A percentile compares a stretch with the other conserved stretches of the same genome.
phyloP scores from a whole-genome alignment of 1,284 basidiomycete genomes.

The Heterobasidion parviporum region DNA sequence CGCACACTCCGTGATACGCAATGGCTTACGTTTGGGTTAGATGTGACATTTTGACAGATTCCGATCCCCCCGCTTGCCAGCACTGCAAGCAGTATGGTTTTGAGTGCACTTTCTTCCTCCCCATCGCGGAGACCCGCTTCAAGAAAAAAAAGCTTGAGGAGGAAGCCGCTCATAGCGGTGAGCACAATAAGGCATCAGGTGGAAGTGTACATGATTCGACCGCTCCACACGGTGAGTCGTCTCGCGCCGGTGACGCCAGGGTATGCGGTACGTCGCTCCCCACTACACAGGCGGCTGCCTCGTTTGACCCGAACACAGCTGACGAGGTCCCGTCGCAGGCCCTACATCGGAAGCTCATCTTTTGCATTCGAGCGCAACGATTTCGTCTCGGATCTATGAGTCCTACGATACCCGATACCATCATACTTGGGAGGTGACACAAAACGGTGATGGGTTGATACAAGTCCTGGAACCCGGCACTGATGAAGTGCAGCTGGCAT shows the following conservation, averaged over 20 bases:
- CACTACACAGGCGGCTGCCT: neutral
- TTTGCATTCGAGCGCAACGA: conserved; percentile 80
- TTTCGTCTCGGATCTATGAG: conserved; percentile 79
- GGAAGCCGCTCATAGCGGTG: conserved; percentile 38
- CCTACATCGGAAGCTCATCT: conserved; percentile 83
- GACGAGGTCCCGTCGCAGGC: conserved; percentile 39
- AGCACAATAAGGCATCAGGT: conserved; percentile 12
- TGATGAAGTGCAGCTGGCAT: conserved; percentile 43
- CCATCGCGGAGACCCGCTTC: conserved; percentile 96
- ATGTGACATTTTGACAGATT: conserved; percentile 70
- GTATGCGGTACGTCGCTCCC: conserved; percentile 50
- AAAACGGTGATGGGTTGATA: conserved; percentile 83
- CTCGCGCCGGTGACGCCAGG: conserved; percentile 37
- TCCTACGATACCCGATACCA: conserved; percentile 81
- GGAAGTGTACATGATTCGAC: conserved; percentile 14
- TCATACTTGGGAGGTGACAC: conserved; percentile 76
- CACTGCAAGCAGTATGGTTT: conserved; percentile 87
- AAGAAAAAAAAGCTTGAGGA: conserved; percentile 86
- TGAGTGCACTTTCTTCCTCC: conserved; percentile 94
- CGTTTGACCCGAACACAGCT: neutral
- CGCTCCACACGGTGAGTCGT: conserved; percentile 28
- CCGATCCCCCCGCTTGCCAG: conserved; percentile 72
- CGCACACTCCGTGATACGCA: neutral
- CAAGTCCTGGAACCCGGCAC: conserved; percentile 63
- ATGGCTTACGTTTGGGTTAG: conserved; percentile 25